A percentile compares a stretch with the other conserved stretches of the same genome.
These are phyloP conservation scores for Huntiella decipiens DNA, from an alignment of 2,329 filamentous ascomycete species.

Conservation along the genomic window DNA sequence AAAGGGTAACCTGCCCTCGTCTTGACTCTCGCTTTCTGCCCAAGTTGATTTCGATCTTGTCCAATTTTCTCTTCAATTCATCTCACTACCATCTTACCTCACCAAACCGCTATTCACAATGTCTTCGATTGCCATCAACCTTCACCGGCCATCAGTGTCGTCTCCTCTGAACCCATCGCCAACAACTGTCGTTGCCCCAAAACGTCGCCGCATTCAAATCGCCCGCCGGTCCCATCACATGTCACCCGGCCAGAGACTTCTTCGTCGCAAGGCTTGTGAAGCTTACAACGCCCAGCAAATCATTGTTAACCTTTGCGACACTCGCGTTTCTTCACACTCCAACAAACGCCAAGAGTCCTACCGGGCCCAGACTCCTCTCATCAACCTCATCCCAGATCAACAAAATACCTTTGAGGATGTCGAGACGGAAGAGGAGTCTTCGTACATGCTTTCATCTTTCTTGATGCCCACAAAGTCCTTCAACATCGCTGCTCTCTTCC, in stretches of 20 bases:
- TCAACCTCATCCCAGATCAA: slow-evolving; percentile 4
- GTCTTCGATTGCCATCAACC: slow-evolving; percentile 2
- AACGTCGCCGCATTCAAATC: slow-evolving; percentile 8
- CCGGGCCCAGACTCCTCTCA: not conserved
- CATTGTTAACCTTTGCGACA: slow-evolving; percentile 7
- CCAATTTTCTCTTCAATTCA: not conserved
- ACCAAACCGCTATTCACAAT: slow-evolving; percentile 1
- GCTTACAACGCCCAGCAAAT: slow-evolving; percentile 11
- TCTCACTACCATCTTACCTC: not conserved
- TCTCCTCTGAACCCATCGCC: slow-evolving; percentile 10
- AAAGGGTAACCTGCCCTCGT: not conserved
- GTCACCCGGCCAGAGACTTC: slow-evolving; percentile 10
- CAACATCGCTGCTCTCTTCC: slow-evolving; percentile 3
- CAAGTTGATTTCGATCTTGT: too few relatives aligned
- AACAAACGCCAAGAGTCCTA: not conserved
- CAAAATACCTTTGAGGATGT: not conserved
- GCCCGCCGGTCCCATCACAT: slow-evolving; percentile 9
- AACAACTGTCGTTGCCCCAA: slow-evolving; percentile 3
- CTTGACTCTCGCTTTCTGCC: too few relatives aligned
- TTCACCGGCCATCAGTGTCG: slow-evolving; percentile 9
- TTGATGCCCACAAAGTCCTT: slow-evolving; percentile 3
- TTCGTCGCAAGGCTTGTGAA: slow-evolving; percentile 10
- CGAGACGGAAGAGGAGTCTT: not conserved
- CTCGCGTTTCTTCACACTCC: slow-evolving; percentile 2
- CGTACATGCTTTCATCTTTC: not conserved